Percentiles rank a stretch among this genome's conserved stretches.
These are phyloP conservation scores for Coemansia sp. DNA, from an alignment of 192 early-diverging fungal genomes.

Conservation along the genomic window DNA sequence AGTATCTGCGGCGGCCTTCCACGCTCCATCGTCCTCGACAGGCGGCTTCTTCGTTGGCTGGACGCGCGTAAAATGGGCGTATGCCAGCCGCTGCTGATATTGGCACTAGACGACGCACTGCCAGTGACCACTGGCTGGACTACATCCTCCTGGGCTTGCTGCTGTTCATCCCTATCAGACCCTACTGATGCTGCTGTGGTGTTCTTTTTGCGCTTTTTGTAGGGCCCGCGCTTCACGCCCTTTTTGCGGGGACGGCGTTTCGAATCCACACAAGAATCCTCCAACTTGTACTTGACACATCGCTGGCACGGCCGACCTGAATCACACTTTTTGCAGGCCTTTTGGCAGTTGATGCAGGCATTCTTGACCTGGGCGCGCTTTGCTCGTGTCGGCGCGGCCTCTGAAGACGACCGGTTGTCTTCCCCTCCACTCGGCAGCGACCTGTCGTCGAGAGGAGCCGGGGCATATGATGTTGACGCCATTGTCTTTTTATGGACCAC, in stretches of 20 bases:
- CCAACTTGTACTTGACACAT: constrained; percentile 77
- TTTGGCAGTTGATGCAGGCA: constrained; percentile 84
- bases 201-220: constrained; percentile 51
- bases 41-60: neutral
- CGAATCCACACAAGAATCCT: constrained; percentile 68
- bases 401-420: constrained; percentile 4
- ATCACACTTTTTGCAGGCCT: constrained; percentile 90
- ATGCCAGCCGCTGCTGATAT: neutral
- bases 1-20: constrained; percentile 14
- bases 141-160: no score
- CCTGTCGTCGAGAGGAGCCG: no score
- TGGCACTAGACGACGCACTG: neutral
- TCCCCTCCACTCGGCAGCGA: no score
- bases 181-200: neutral
- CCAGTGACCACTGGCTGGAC: no score
- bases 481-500: no score
- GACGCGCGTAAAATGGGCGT: neutral
- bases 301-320: constrained; percentile 77
- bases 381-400: neutral
- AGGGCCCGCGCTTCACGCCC: constrained; percentile 81
- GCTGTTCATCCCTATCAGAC: neutral
- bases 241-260: constrained; percentile 77
- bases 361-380: constrained; percentile 87
- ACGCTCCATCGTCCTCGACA: constrained; percentile 1
- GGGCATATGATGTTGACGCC: no score